Evolutionary conservation across 805 yeast species (phyloP), one percentile per base, ranked within the genome.

Genomic region (Wickerhamomyces queroliae): DNA sequence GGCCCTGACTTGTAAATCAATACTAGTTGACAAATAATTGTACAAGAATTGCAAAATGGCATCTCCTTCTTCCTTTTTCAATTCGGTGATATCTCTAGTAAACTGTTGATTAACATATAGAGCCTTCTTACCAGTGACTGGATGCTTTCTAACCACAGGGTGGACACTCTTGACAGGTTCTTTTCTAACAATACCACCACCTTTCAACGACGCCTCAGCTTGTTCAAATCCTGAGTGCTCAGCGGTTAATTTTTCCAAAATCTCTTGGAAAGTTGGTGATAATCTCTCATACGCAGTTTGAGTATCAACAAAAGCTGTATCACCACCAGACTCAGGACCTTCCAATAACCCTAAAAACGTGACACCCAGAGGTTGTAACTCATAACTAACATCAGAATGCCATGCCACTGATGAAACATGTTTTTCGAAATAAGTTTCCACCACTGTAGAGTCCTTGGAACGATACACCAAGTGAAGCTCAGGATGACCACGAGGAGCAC

Each of bases 51-150:
- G 61, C 49, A 76, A 62, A 40, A 78, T 66, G 7, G 70, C 52
- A 29, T 67, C 69, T 8, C 73, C 64, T 57, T 78, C 83, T 36
- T 61, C 72, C 19, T 69, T 67, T 39, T 70, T 68, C 38, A 77
- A 62, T 0, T 80, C 83, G 8, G 69, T 67, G 41, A 77, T 76
- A 43, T 74, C 63, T 33, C 53, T 62, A 12, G 80, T 76, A 68
- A 67, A 66, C 17, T 65, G 60, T 35, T 77, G 66, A 58, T 76
- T 76, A 32, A 76, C 74, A 43, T 63, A 78, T 46, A 78, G 59
- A 1, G 78, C 62, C 57, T 78, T 79, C 74, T 77, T 68, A 33
- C 82, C 82, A 22, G 83, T 78, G 12, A 71, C 80, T 9, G 85
- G 84, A 48, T 80, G 80, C 29, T 82, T 75, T 61, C 83, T 70